A percentile compares a stretch with the other conserved stretches of the same genome.
Evolutionary conservation across 148 eudicot genomes (phyloP).

Genomic region (Persicaria tinctoria): DNA sequence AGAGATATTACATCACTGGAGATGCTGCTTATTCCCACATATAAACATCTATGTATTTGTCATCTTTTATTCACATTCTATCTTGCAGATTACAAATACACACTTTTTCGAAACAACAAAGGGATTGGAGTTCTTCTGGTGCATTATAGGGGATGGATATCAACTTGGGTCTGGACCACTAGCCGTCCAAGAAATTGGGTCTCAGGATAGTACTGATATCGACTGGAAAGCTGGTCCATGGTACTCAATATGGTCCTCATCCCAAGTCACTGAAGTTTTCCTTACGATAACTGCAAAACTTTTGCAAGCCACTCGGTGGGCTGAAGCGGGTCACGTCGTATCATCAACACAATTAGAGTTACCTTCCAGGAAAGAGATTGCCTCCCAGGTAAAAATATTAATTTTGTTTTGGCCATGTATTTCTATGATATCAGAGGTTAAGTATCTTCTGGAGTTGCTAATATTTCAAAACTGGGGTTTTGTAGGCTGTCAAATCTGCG

Average conservation of each 20-base stretch:
- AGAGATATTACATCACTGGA: slow-evolving; percentile 10
- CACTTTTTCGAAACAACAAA: slow-evolving; percentile 63
- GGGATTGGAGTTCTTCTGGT: slow-evolving; percentile 65
- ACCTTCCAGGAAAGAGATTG: slow-evolving; percentile 47
- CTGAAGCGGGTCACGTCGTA: slow-evolving; percentile 66
- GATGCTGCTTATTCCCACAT: background rate
- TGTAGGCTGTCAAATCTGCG: slow-evolving; percentile 41
- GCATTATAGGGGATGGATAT: slow-evolving; percentile 66
- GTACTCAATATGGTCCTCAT: slow-evolving; percentile 52
- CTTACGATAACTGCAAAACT: slow-evolving; percentile 60
- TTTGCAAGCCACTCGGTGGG: slow-evolving; percentile 61
- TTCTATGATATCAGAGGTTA: slow-evolving; percentile 1
- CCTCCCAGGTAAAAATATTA: slow-evolving; percentile 38
- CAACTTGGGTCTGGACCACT: slow-evolving; percentile 69
- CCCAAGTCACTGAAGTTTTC: slow-evolving; percentile 52
- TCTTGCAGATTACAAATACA: slow-evolving; percentile 62
- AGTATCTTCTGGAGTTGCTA: slow-evolving; percentile 4
- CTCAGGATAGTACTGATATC: slow-evolving; percentile 46
- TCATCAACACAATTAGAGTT: slow-evolving; percentile 71
- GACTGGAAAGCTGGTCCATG: slow-evolving; percentile 71
- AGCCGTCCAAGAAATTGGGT: slow-evolving; percentile 42
- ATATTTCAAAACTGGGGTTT: slow-evolving; percentile 10
- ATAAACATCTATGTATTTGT: background rate
- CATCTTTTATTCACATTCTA: slow-evolving; percentile 7
- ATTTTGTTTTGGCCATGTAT: background rate